Evolutionary conservation across 129 eudicot species (phyloP).

Genomic region (Helichrysum umbraculigerum): DNA sequence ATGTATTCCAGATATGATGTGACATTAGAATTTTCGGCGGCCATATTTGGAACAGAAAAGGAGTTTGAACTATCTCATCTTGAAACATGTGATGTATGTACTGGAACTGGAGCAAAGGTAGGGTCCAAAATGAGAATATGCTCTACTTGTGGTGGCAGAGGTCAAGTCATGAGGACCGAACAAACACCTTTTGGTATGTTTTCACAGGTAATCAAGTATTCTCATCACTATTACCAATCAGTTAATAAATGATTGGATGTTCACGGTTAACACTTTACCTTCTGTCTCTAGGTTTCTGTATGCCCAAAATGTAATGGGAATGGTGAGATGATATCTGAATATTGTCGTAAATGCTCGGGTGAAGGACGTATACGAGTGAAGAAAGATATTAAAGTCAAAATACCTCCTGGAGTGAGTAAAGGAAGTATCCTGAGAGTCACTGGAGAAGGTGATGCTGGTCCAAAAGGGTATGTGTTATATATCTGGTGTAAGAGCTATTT

Average conservation of each 20-base stretch:
- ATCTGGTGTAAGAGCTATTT: neutral
- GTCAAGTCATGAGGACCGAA: conserved; percentile 99
- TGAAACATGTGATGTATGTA: conserved; percentile 84
- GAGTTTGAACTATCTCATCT: conserved; percentile 95
- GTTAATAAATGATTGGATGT: neutral
- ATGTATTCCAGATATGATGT: conserved; percentile 77
- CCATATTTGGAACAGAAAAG: conserved; percentile 91
- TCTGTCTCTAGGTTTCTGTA: conserved; percentile 66
- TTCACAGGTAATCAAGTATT: conserved; percentile 64
- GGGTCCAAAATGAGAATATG: conserved; percentile 97
- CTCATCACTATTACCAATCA: neutral
- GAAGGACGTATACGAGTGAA: conserved; percentile 83
- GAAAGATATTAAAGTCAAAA: conserved; percentile 89
- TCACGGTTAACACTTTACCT: neutral
- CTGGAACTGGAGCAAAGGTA: conserved; percentile 89
- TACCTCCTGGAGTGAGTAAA: conserved; percentile 93
- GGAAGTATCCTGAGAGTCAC: conserved; percentile 94
- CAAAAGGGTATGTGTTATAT: conserved; percentile 67
- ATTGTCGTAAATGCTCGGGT: conserved; percentile 91
- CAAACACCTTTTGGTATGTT: conserved; percentile 99
- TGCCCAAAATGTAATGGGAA: conserved; percentile 96
- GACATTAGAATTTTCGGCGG: conserved; percentile 77
- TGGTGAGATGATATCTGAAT: conserved; percentile 91
- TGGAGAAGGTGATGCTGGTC: conserved; percentile 99
- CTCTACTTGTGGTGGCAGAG: conserved; percentile 98